Base-by-base conservation (phyloP, 2,329 filamentous ascomycete species). In the Stagonosporopsis cucurbitacearum region DNA sequence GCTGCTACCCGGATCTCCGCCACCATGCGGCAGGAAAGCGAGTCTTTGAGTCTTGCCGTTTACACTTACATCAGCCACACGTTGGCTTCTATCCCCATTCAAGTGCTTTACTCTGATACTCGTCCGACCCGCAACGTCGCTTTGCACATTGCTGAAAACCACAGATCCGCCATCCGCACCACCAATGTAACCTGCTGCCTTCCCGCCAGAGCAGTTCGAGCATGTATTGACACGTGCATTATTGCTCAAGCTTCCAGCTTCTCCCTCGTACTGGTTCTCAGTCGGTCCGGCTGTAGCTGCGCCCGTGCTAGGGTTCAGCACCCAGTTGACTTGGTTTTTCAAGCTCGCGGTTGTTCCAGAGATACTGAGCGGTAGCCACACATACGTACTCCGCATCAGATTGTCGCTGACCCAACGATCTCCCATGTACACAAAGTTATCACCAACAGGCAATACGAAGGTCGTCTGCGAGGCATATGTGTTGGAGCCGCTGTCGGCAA, bases 321-420 rank as follows among this genome's bases (percentile, higher is more conserved):
- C 71, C 85, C 85, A 88, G 54, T 82, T 84, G 9, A 84, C 82
- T 23, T 77, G 70, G 69, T 86, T 82, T 49, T 78, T 72, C 72
- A 77, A 78, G 9, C 63, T 78, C 2, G 85, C 82, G 0, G 75
- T 80, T 0, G 78, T 84, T 0, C 83, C 84, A 1, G 76, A 76
- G 56, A 88, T 78, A 4, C 67, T 76, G 0, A 89, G 72, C 0
- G 87, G 87, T 0, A 89, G 78, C 87, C 86, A 89, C 36, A 89
- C 75, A 63, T 89, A 89, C 0, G 85, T 87, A 47, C 81, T 84
- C 0, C 81, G 75, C 71, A 81, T 82, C 0, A 90, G 78, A 59
- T 89, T 86, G n/a, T 71, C 69, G 5, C 79, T 81, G 0, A 84
- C 72, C 87, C 88, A 90, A 20, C 88, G 82, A 72, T 90, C 87